Percentiles rank a stretch among this genome's conserved stretches.
These are phyloP conservation scores for Plasmopara muralis DNA, from an alignment of 352 stramenopile species.

Conservation along the genomic window DNA sequence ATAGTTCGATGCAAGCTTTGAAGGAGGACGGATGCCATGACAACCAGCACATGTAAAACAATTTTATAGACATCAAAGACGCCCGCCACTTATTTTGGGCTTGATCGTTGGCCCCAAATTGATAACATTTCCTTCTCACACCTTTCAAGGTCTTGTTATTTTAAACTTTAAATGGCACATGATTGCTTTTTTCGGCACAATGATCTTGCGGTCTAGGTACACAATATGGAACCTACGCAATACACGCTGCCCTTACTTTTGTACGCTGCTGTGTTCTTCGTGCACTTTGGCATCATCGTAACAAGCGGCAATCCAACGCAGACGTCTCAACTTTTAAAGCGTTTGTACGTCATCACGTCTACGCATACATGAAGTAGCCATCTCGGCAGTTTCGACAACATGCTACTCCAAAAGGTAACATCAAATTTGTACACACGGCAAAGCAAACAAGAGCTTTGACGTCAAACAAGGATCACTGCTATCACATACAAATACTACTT, in stretches of 20 bases:
- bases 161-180: not conserved
- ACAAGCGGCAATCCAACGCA: slow-evolving; percentile 7
- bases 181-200: not conserved
- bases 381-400: not conserved
- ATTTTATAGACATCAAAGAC: slow-evolving; percentile 1
- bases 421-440: not conserved
- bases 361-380: not conserved
- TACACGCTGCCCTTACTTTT: slow-evolving; percentile 1
- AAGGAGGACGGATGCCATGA: not conserved
- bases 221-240: slow-evolving; percentile 1
- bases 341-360: not conserved
- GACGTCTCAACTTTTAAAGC: not conserved
- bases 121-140: slow-evolving; percentile 2
- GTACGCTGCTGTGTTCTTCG: slow-evolving; percentile 7
- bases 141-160: slow-evolving; percentile 3
- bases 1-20: no score
- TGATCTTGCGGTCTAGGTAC: not conserved
- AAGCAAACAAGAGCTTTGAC: not conserved
- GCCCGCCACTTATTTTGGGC: slow-evolving; percentile 9
- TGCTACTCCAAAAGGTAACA: not conserved
- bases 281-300: slow-evolving; percentile 4
- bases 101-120: not conserved
- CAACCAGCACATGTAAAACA: not conserved
- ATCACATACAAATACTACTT: no score
- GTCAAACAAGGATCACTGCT: no score